These are phyloP conservation scores for Sordariomycetes sp. DNA, from an alignment of 2,329 filamentous ascomycete genomes.

Conservation along the genomic window DNA sequence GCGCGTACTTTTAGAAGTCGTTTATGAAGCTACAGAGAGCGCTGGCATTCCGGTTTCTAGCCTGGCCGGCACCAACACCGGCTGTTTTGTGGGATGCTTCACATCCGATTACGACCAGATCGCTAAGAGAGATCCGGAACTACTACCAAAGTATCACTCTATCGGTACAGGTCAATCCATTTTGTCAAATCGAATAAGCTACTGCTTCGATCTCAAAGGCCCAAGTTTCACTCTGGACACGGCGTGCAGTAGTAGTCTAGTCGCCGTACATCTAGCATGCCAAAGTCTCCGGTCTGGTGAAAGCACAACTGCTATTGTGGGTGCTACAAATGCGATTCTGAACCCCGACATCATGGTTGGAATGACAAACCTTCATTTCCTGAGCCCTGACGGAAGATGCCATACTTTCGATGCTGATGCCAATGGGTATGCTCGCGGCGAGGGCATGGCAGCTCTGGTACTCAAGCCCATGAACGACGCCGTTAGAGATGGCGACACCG, in stretches of 20 bases:
- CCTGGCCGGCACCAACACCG: slow-evolving; percentile 17
- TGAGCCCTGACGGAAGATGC: slow-evolving; percentile 39
- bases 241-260: slow-evolving; percentile 9
- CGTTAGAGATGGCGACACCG: slow-evolving; percentile 21
- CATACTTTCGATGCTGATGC: slow-evolving; percentile 48
- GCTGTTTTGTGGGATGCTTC: slow-evolving; percentile 27
- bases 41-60: slow-evolving; percentile 20
- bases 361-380: no score
- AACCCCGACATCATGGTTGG: slow-evolving; percentile 8
- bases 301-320: slow-evolving; percentile 24
- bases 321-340: slow-evolving; percentile 6
- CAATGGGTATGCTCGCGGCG: slow-evolving; percentile 57
- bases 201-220: slow-evolving; percentile 18
- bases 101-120: slow-evolving; percentile 24
- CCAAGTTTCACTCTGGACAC: slow-evolving; percentile 11
- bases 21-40: slow-evolving; percentile 25
- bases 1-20: slow-evolving; percentile 19
- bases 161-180: slow-evolving; percentile 20
- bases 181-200: slow-evolving; percentile 29
- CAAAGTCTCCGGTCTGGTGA: slow-evolving; percentile 31
- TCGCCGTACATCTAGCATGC: slow-evolving; percentile 9
- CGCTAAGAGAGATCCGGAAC: slow-evolving; percentile 22
- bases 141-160: slow-evolving; percentile 13
- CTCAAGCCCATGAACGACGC: slow-evolving; percentile 41
- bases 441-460: slow-evolving; percentile 50